A percentile compares a stretch with the other conserved stretches of the same genome.
Conservation (phyloP, 2,329 filamentous ascomycete species). For the Neospermospora avenae region DNA sequence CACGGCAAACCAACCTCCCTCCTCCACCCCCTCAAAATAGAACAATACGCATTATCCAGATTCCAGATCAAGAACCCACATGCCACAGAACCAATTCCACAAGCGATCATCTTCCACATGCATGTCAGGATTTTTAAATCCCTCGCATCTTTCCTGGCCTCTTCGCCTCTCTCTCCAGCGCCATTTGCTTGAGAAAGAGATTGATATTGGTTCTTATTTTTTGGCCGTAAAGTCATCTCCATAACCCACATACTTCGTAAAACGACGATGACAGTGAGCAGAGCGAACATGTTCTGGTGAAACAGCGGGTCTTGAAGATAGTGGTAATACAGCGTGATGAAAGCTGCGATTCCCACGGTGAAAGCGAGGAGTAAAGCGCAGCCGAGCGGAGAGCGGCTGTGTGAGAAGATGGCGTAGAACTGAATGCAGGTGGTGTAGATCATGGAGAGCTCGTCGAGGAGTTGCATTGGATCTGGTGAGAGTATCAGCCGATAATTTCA, state of each 20-base stretch:
- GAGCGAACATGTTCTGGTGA: slow-evolving; percentile 67
- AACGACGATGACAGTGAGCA: slow-evolving; percentile 59
- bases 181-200: no score
- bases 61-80: slow-evolving; percentile 66
- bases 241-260: slow-evolving; percentile 59
- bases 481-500: no score
- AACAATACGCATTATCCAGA: slow-evolving; percentile 62
- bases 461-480: slow-evolving; percentile 61
- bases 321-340: slow-evolving; percentile 69
- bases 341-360: slow-evolving; percentile 48
- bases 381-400: slow-evolving; percentile 6
- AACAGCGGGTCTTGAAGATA: slow-evolving; percentile 69
- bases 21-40: slow-evolving; percentile 46
- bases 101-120: slow-evolving; percentile 64
- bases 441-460: slow-evolving; percentile 69
- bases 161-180: slow-evolving; percentile 29
- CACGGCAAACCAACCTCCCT: slow-evolving; percentile 63
- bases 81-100: slow-evolving; percentile 56
- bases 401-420: slow-evolving; percentile 60
- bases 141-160: slow-evolving; percentile 52
- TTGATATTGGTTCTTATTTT: no score
- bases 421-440: slow-evolving; percentile 70
- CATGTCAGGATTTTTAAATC: slow-evolving; percentile 55
- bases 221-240: slow-evolving; percentile 63
- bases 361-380: slow-evolving; percentile 47